Conservation (phyloP, 768 basidiomycete species). For the Lentinula aciculospora region DNA sequence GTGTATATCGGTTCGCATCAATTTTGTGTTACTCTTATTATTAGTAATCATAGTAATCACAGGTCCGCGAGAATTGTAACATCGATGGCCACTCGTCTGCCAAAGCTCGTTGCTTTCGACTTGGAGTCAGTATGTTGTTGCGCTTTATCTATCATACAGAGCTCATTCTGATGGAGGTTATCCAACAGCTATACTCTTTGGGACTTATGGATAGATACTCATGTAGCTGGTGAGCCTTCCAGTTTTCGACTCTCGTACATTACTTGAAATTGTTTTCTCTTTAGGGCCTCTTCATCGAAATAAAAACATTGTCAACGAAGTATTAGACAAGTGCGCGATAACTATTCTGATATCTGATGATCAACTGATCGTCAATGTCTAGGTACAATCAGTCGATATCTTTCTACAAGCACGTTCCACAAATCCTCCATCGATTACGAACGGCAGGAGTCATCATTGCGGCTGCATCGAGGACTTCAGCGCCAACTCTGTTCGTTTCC, state of each 20-base stretch:
- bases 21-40: too few relatives aligned
- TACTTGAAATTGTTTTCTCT: background rate
- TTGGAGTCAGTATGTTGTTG: constrained; percentile 50
- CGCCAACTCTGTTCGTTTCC: constrained; percentile 57
- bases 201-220: constrained; percentile 85
- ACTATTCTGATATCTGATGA: background rate
- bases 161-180: background rate
- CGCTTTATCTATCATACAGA: background rate
- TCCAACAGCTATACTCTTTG: constrained; percentile 71
- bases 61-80: too few relatives aligned
- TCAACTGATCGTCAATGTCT: background rate
- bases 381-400: constrained; percentile 52
- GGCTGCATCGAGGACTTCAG: constrained; percentile 69
- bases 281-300: constrained; percentile 51
- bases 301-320: constrained; percentile 36
- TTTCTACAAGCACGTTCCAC: constrained; percentile 76
- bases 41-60: too few relatives aligned
- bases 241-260: background rate
- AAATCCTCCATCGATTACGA: constrained; percentile 58
- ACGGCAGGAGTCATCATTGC: constrained; percentile 50
- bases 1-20: too few relatives aligned
- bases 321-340: constrained; percentile 40
- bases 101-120: constrained; percentile 74
- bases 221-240: constrained; percentile 44
- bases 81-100: too few relatives aligned